These are phyloP conservation scores for Biscutella laevigata DNA, from an alignment of 441 rosid genomes.

Conservation along the genomic window DNA sequence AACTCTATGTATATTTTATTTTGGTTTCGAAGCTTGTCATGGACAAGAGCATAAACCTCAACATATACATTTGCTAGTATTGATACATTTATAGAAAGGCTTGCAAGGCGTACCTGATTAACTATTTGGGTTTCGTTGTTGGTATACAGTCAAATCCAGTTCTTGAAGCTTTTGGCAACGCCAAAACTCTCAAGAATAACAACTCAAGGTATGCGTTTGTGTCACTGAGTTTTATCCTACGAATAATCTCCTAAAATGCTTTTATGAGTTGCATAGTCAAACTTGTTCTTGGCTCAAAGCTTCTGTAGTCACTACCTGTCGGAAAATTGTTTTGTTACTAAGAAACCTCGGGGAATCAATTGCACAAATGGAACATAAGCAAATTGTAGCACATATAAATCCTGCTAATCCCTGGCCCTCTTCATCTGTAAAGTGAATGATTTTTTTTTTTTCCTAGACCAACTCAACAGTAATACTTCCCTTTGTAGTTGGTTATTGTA, in stretches of 20 bases:
- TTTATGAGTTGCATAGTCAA: slow-evolving; percentile 1
- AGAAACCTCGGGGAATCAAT: background rate
- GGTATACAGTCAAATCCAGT: slow-evolving; percentile 93
- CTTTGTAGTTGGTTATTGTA: background rate
- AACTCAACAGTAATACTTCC: background rate
- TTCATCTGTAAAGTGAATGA: slow-evolving; percentile 1
- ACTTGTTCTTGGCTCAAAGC: slow-evolving; percentile 4
- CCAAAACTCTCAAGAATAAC: slow-evolving; percentile 96
- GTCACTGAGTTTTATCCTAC: background rate
- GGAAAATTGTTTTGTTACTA: background rate
- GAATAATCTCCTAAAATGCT: slow-evolving; percentile 1
- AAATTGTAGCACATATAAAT: background rate
- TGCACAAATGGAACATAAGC: background rate
- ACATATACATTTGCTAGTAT: background rate
- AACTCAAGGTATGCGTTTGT: slow-evolving; percentile 70
- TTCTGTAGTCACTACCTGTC: background rate
- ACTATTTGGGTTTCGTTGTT: slow-evolving; percentile 19
- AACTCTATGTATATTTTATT: background rate
- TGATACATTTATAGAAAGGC: background rate
- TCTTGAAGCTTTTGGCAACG: slow-evolving; percentile 99
- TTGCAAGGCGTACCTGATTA: slow-evolving; percentile 21
- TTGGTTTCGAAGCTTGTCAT: background rate
- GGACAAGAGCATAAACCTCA: slow-evolving; percentile 4
- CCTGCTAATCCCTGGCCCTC: slow-evolving; percentile 1
- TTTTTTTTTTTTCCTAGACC: background rate